Evolutionary conservation across 139 green algal species (phyloP).

Genomic region (Spirogloea muscicola): DNA sequence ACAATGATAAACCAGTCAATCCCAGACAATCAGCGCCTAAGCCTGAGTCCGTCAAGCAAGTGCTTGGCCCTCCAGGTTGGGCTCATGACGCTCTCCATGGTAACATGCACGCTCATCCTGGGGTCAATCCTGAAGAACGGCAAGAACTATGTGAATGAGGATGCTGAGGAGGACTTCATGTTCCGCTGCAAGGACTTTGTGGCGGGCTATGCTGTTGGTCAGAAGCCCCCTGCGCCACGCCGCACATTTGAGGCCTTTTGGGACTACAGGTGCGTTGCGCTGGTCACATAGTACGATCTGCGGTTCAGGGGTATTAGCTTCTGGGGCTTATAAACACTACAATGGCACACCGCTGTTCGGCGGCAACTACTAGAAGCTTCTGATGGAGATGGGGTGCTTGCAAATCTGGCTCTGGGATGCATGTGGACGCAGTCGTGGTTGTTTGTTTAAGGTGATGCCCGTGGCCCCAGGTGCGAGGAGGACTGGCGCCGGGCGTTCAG

Average conservation of each 20-base stretch:
- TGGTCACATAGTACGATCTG: background rate
- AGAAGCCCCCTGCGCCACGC: conserved; percentile 14
- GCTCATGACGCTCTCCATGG: conserved; percentile 53
- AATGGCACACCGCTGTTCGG: background rate
- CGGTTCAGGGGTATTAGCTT: background rate
- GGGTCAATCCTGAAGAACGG: conserved; percentile 52
- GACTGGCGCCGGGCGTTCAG: conserved; percentile 29
- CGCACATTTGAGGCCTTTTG: conserved; percentile 42
- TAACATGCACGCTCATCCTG: conserved; percentile 54
- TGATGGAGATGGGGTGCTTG: background rate
- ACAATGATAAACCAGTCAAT: too few relatives aligned
- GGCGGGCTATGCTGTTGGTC: conserved; percentile 28
- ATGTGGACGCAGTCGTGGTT: background rate
- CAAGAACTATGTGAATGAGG: conserved; percentile 55
- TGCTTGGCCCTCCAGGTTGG: conserved; percentile 39
- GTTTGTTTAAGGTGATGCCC: background rate
- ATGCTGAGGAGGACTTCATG: conserved; percentile 58
- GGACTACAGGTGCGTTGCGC: conserved; percentile 20
- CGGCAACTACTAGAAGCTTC: background rate
- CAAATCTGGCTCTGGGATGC: background rate
- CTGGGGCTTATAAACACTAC: background rate
- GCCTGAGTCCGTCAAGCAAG: too few relatives aligned
- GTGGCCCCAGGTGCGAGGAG: conserved; percentile 3
- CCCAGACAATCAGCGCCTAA: too few relatives aligned
- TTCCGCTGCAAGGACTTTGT: conserved; percentile 41